Evolutionary conservation across 768 basidiomycete genomes (phyloP).

Genomic region (Amanita phalloides): DNA sequence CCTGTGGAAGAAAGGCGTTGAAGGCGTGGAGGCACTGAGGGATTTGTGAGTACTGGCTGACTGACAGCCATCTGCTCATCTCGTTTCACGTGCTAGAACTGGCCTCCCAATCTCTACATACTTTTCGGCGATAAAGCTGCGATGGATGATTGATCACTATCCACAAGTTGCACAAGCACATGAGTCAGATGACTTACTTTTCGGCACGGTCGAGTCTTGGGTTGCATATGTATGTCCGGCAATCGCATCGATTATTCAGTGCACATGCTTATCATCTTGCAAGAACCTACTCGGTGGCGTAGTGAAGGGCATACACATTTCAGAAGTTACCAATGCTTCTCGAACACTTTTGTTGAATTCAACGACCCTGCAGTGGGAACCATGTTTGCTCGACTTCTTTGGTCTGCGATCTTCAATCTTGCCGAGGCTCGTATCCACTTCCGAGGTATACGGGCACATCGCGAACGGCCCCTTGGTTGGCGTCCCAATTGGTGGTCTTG

Average conservation of each 20-base stretch:
- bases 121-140: slow-evolving; percentile 93
- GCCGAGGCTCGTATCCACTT: slow-evolving; percentile 82
- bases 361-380: slow-evolving; percentile 73
- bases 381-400: slow-evolving; percentile 79
- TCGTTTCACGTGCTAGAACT: slow-evolving; percentile 39
- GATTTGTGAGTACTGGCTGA: slow-evolving; percentile 42
- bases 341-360: slow-evolving; percentile 89
- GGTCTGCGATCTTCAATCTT: slow-evolving; percentile 67
- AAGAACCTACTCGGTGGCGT: slow-evolving; percentile 81
- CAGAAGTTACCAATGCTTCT: slow-evolving; percentile 93
- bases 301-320: slow-evolving; percentile 63
- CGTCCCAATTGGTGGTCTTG: slow-evolving; percentile 81
- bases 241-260: neutral
- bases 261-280: neutral
- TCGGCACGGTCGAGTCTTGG: slow-evolving; percentile 98
- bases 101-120: slow-evolving; percentile 95
- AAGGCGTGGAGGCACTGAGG: slow-evolving; percentile 53
- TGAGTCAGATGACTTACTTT: slow-evolving; percentile 68
- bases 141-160: slow-evolving; percentile 93
- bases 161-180: slow-evolving; percentile 69
- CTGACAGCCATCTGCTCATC: slow-evolving; percentile 6
- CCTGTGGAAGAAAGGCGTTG: slow-evolving; percentile 58
- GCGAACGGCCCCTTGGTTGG: slow-evolving; percentile 56
- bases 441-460: slow-evolving; percentile 84
- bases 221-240: slow-evolving; percentile 63